phyloP scores from a whole-genome alignment of 2,329 filamentous ascomycete species.

The Tolypocladium capitatum region DNA sequence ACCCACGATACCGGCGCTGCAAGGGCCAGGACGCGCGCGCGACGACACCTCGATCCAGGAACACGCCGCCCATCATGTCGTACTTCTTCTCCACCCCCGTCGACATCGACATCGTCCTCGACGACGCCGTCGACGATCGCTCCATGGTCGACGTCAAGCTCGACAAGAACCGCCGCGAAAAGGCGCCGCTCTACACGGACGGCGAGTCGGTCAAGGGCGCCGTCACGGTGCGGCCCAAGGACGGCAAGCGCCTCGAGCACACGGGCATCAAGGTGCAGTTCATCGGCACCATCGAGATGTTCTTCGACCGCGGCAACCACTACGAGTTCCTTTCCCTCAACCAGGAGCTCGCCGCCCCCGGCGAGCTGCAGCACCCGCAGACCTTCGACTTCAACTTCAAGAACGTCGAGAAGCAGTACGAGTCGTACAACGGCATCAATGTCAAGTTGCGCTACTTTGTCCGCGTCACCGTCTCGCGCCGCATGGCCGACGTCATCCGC shows the following conservation, averaged over 20 bases:
- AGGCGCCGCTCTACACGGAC: constrained; percentile 93
- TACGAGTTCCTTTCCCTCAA: constrained; percentile 97
- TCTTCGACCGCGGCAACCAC: constrained; percentile 97
- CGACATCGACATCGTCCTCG: constrained; percentile 96
- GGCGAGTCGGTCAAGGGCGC: constrained; percentile 96
- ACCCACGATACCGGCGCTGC: background rate
- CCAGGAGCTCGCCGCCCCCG: constrained; percentile 90
- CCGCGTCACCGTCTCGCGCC: constrained; percentile 85
- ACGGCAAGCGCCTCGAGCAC: constrained; percentile 94
- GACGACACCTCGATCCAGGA: background rate
- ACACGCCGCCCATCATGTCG: constrained; percentile 50
- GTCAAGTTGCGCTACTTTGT: constrained; percentile 98
- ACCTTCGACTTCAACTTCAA: constrained; percentile 99
- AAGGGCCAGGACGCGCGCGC: background rate
- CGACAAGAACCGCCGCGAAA: constrained; percentile 94
- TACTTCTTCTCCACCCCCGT: constrained; percentile 97
- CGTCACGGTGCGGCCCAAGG: constrained; percentile 90
- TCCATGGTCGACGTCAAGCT: constrained; percentile 96
- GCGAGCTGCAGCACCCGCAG: constrained; percentile 96
- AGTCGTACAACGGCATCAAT: constrained; percentile 99
- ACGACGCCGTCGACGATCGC: constrained; percentile 82
- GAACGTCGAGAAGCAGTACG: constrained; percentile 99
- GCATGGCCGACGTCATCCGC: constrained; percentile 95
- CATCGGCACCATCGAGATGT: constrained; percentile 99
- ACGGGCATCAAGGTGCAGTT: constrained; percentile 99